Base-by-base conservation (phyloP, 1,284 basidiomycete genomes). In the Cutaneotrichosporon dermatis region DNA sequence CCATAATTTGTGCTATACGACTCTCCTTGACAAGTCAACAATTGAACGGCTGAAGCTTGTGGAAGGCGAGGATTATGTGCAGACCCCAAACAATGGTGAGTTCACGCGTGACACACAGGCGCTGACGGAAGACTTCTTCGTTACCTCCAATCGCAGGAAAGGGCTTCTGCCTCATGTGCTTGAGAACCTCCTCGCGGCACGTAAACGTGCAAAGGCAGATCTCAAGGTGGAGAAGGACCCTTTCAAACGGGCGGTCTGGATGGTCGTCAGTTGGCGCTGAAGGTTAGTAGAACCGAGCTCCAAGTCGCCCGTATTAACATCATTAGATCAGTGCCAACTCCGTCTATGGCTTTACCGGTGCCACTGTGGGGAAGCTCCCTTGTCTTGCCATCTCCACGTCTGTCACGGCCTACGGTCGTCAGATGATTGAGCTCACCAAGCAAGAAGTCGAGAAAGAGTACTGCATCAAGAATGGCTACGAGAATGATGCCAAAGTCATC, bases 341-440 rank as follows among this genome's bases (percentile, higher is more conserved):
- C 1, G 94, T 98, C 15, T 97, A 98, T 68, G 93, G 93, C 36
- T 97, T 98, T 75, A 96, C 93, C 3, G 93, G 93, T 52, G 93
- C 93, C 1, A 97, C 94, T 0, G 84, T 96, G 64, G 94, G 93
- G 51, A 96, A 96, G 76, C 80, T 98, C 10, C 92, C 93, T 1
- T 98, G 93, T 80, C 80, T 97, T 44, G 80, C 90, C 3, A 97
- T 98, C 66, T 96, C 93, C 12, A 95, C 93, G 1, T 93, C 90
- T 77, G 84, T 86, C 42, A 97, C 94, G 0, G 85, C 93, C 0
- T 97, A 94, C 76, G 93, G 93, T 67, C 89, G 94, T 57, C 88
- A 95, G 74, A 97, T 97, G 94, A 97, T 97, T 64, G 92, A 97
- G 76, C 86, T 86, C 73, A 97, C 94, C 2, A 97, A 94, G 74